Base-by-base conservation (phyloP, 78 protist species). In the Protostelium mycophagum region DNA sequence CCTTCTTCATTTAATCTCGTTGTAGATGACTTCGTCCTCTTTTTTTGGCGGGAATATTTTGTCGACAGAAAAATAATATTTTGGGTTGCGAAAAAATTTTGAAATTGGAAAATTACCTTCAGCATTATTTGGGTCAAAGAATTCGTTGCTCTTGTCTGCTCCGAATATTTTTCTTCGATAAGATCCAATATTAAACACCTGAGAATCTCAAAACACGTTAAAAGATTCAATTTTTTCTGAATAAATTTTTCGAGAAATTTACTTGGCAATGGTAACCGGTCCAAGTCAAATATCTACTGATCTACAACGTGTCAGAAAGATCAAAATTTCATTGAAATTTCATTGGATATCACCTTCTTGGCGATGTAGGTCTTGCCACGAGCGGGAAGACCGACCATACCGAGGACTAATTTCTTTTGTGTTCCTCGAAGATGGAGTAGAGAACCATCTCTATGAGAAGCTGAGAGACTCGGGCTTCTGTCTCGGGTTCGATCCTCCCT, bases 341-440 rank as follows among this genome's bases (percentile, higher is more conserved):
- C 73, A 51, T 51, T 16, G 73, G n/a, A n/a, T n/a, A n/a, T 51
- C 16, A 96, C 89, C 87, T 96, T 94, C 87, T 91, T 90, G 0
- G 94, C 90, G 5, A 92, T 90, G 90, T 87, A 95, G 0, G 98
- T 92, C 91, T 96, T 96, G 38, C 98, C 98, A 1, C 98, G 84
- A 34, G 97, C 98, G 28, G 98, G 98, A 83, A 96, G 93, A 16
- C 98, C 98, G 31, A 96, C 97, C 95, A 96, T 88, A 1, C 93
- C 93, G 83, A 96, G 87, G 28, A 93, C 97, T 1, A 94, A 83
- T 84, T 94, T 94, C 73, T 93, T 85, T 16, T 51, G 73, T 51
- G 73, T 51, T 16, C 73, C 73, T 51, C 73, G 5, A 5, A 51
- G 73, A 51, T 51, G 73, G 31, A 51, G 16, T 16, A 51, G 73